Evolutionary conservation across 2,329 filamentous ascomycete genomes (phyloP).

Genomic region (Colletotrichum sp.): DNA sequence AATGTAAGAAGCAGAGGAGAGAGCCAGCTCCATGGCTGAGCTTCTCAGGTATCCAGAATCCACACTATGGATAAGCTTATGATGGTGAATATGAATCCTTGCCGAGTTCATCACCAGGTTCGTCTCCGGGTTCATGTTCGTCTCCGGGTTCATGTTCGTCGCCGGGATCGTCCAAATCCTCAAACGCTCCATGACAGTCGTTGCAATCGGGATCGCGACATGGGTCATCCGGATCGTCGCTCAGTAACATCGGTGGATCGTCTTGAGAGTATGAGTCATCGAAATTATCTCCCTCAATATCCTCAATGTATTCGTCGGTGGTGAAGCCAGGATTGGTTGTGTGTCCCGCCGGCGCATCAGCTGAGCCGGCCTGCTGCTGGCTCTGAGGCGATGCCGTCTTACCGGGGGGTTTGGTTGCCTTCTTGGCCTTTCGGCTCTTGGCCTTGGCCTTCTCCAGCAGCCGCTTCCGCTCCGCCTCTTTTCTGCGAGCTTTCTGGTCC

Average conservation of each 20-base stretch:
- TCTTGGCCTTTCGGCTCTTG: slow-evolving; percentile 89
- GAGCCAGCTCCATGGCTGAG: not conserved
- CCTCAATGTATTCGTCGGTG: slow-evolving; percentile 32
- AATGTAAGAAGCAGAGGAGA: not conserved
- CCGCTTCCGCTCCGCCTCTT: slow-evolving; percentile 84
- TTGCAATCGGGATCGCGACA: not conserved
- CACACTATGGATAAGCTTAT: not conserved
- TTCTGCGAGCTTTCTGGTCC: slow-evolving; percentile 82
- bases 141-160: not conserved
- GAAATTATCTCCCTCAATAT: not conserved
- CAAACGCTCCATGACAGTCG: not conserved
- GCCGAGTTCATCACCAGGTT: not conserved
- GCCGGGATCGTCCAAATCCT: slow-evolving; percentile 8
- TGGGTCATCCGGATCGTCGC: slow-evolving; percentile 16
- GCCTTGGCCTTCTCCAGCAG: slow-evolving; percentile 92
- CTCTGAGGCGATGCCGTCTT: slow-evolving; percentile 39
- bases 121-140: not conserved
- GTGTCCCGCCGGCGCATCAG: slow-evolving; percentile 32
- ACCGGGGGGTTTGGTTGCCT: slow-evolving; percentile 70
- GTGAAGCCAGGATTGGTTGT: slow-evolving; percentile 42
- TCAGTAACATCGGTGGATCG: slow-evolving; percentile 7
- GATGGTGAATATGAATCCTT: not conserved
- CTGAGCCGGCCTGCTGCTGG: slow-evolving; percentile 26
- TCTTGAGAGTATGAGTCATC: slow-evolving; percentile 14
- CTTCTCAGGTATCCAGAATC: not conserved